Conservation (phyloP, 106 monocot species). For the Amphibolis antarctica region DNA sequence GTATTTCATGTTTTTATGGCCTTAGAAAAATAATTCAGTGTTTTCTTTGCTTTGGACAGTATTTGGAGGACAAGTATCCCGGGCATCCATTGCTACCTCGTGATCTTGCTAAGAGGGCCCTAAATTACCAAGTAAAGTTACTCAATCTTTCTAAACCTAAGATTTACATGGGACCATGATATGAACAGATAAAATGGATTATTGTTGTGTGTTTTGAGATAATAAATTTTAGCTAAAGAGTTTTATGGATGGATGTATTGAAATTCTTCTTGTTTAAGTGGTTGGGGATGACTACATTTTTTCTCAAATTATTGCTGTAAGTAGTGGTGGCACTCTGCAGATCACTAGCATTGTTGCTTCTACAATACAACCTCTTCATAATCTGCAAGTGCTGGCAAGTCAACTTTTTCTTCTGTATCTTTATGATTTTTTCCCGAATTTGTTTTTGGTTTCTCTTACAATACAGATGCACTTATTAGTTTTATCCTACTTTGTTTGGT, state of each 20-base stretch:
- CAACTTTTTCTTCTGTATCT: not conserved
- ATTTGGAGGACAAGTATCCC: constrained; percentile 25
- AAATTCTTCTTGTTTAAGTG: too few species aligned
- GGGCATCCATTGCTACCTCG: constrained; percentile 21
- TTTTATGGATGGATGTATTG: too few species aligned
- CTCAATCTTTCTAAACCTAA: not conserved
- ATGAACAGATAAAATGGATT: too few species aligned
- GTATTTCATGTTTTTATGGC: too few species aligned
- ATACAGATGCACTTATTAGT: too few species aligned
- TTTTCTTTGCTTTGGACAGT: constrained; percentile 12
- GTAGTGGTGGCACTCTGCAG: constrained; percentile 1
- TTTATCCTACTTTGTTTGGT: too few species aligned
- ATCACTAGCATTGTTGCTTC: constrained; percentile 22
- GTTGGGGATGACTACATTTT: too few species aligned
- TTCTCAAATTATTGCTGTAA: not conserved
- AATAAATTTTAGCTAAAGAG: too few species aligned
- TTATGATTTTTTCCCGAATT: too few species aligned
- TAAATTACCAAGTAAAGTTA: constrained; percentile 23
- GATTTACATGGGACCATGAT: too few species aligned
- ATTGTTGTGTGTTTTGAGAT: too few species aligned
- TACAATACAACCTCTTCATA: constrained; percentile 30
- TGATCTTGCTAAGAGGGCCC: constrained; percentile 19
- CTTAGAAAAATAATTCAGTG: not conserved
- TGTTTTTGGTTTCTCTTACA: too few species aligned
- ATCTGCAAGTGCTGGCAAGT: constrained; percentile 18